Percentiles rank a stretch among this genome's conserved stretches.
phyloP scores from a whole-genome alignment of 2,329 filamentous ascomycete species.

The Thelonectria olida region DNA sequence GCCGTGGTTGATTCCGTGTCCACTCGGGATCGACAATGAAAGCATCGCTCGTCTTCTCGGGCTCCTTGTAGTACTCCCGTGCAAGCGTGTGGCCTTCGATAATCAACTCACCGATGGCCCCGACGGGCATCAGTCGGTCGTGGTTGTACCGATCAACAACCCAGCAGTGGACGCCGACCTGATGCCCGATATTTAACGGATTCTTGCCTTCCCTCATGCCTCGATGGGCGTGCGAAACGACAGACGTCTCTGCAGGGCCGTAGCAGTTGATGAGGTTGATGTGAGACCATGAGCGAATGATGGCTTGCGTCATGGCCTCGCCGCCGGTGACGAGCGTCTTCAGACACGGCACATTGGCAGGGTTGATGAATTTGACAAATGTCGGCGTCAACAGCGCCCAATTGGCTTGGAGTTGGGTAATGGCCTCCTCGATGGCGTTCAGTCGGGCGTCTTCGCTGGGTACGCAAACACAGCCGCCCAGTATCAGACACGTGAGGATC shows the following conservation, averaged over 20 bases:
- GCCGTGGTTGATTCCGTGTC: slow-evolving; percentile 9
- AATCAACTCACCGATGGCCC: slow-evolving; percentile 46
- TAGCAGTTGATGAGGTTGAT: slow-evolving; percentile 30
- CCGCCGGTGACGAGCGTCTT: slow-evolving; percentile 36
- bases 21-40: slow-evolving; percentile 38
- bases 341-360: slow-evolving; percentile 26
- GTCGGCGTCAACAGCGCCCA: slow-evolving; percentile 32
- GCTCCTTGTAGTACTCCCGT: slow-evolving; percentile 58
- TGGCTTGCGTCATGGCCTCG: slow-evolving; percentile 34
- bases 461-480: slow-evolving; percentile 29
- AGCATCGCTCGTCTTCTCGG: slow-evolving; percentile 42
- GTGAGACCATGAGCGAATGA: slow-evolving; percentile 31
- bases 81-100: slow-evolving; percentile 53
- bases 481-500: slow-evolving; percentile 29
- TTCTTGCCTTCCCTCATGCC: slow-evolving; percentile 28
- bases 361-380: slow-evolving; percentile 23
- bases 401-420: slow-evolving; percentile 22
- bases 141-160: slow-evolving; percentile 39
- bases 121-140: slow-evolving; percentile 41
- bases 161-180: slow-evolving; percentile 36
- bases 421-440: slow-evolving; percentile 20
- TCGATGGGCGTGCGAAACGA: slow-evolving; percentile 30
- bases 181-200: slow-evolving; percentile 32
- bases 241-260: slow-evolving; percentile 33
- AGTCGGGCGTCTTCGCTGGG: slow-evolving; percentile 29